Conservation (phyloP, 2,329 filamentous ascomycete species). For the Xylariaceae sp. region DNA sequence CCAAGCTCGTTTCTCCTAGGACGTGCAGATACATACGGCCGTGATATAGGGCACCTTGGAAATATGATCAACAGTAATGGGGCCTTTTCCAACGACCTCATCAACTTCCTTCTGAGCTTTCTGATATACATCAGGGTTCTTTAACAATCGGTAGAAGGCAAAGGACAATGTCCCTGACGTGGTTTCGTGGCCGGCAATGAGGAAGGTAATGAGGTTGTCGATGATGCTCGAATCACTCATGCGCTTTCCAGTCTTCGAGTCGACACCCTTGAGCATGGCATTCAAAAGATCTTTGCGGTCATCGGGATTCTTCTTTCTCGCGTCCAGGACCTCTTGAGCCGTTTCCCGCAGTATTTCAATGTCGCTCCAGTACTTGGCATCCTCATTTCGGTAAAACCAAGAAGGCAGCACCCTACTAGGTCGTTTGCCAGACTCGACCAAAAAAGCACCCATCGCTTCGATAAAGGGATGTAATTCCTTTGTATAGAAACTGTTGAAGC, state of each 20-base stretch:
- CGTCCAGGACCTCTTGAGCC: slow-evolving; percentile 65
- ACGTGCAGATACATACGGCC: slow-evolving; percentile 49
- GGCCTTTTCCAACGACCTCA: slow-evolving; percentile 63
- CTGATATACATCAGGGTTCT: slow-evolving; percentile 63
- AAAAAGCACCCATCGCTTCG: slow-evolving; percentile 68
- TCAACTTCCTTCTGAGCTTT: slow-evolving; percentile 74
- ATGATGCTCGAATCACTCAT: slow-evolving; percentile 68
- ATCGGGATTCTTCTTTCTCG: slow-evolving; percentile 60
- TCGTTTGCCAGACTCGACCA: slow-evolving; percentile 62
- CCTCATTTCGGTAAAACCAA: slow-evolving; percentile 56
- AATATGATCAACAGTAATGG: slow-evolving; percentile 67
- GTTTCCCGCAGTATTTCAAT: slow-evolving; percentile 62
- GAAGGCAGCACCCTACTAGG: slow-evolving; percentile 55
- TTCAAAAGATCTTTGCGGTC: slow-evolving; percentile 71
- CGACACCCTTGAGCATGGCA: slow-evolving; percentile 72
- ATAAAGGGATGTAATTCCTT: slow-evolving; percentile 75
- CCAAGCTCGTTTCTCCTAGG: background rate
- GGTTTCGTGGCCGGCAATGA: slow-evolving; percentile 76
- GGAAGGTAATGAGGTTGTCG: slow-evolving; percentile 75
- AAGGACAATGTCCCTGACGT: slow-evolving; percentile 72
- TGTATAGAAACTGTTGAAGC: slow-evolving; percentile 78
- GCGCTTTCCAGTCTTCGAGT: slow-evolving; percentile 71
- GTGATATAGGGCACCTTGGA: slow-evolving; percentile 70
- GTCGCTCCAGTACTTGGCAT: slow-evolving; percentile 60
- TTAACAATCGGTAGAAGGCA: slow-evolving; percentile 68